Evolutionary conservation across 2,329 filamentous ascomycete genomes (phyloP).

Genomic region (Ophiobolus disseminans): DNA sequence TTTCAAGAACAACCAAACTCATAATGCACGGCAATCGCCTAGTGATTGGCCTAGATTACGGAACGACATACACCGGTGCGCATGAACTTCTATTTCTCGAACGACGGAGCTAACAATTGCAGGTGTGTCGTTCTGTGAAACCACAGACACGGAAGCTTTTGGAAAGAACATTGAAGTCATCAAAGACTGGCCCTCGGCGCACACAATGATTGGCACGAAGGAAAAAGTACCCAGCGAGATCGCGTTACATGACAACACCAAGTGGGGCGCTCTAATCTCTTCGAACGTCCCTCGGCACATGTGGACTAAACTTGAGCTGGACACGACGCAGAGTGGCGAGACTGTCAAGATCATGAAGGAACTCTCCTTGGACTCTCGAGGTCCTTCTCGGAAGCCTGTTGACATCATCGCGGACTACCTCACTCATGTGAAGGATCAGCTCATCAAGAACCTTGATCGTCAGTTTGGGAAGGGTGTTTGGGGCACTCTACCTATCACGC

Average conservation of each 20-base stretch:
- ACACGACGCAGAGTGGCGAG: conserved; percentile 20
- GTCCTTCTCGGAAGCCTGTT: conserved; percentile 20
- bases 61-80: conserved; percentile 30
- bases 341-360: conserved; percentile 25
- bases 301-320: conserved; percentile 43
- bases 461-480: conserved; percentile 30
- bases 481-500: conserved; percentile 21
- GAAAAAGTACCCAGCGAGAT: conserved; percentile 36
- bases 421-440: conserved; percentile 21
- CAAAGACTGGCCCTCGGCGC: conserved; percentile 26
- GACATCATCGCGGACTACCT: conserved; percentile 43
- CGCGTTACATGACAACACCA: neutral
- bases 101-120: neutral
- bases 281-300: conserved; percentile 32
- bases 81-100: neutral
- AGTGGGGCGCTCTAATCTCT: conserved; percentile 26
- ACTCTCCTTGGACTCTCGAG: neutral
- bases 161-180: conserved; percentile 29
- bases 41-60: conserved; percentile 26
- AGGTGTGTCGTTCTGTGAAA: conserved; percentile 39
- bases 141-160: conserved; percentile 8
- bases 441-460: conserved; percentile 28
- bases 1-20: neutral
- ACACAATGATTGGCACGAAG: conserved; percentile 25
- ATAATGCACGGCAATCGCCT: conserved; percentile 7